Conservation (phyloP, 352 stramenopile species). For the Phytophthora quininea region DNA sequence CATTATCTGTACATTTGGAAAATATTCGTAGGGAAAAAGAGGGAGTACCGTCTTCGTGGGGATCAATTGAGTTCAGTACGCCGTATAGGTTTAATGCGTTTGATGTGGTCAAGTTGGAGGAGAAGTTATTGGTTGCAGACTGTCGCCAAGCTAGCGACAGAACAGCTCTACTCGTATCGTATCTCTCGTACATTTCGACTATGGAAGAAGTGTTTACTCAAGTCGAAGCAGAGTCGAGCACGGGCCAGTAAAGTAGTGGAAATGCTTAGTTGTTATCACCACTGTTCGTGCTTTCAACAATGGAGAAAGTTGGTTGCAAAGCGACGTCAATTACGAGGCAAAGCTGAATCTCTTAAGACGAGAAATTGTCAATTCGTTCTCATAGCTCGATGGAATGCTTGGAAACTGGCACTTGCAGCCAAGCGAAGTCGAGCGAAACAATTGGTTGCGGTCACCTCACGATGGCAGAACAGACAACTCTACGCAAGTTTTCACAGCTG, state of each 20-base stretch:
- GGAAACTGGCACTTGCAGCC: slow-evolving; percentile 19
- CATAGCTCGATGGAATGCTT: slow-evolving; percentile 24
- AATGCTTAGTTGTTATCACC: slow-evolving; percentile 15
- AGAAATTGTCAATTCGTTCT: background rate
- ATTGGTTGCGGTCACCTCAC: slow-evolving; percentile 24
- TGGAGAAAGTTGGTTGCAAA: slow-evolving; percentile 22
- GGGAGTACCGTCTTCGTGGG: slow-evolving; percentile 11
- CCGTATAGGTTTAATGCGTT: slow-evolving; percentile 3
- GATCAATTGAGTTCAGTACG: slow-evolving; percentile 12
- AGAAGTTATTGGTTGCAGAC: slow-evolving; percentile 12
- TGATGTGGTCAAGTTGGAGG: slow-evolving; percentile 27
- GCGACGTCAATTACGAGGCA: slow-evolving; percentile 4
- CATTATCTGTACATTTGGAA: slow-evolving; percentile 18
- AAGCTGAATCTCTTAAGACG: background rate
- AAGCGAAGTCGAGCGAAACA: slow-evolving; percentile 18
- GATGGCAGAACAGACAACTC: slow-evolving; percentile 33
- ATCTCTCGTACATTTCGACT: slow-evolving; percentile 15
- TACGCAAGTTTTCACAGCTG: slow-evolving; percentile 36
- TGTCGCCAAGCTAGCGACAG: slow-evolving; percentile 13
- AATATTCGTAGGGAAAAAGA: background rate
- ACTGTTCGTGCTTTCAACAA: slow-evolving; percentile 15
- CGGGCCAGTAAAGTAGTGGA: slow-evolving; percentile 3
- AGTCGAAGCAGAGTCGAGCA: slow-evolving; percentile 5
- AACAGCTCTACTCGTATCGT: slow-evolving; percentile 14
- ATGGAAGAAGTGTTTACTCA: slow-evolving; percentile 27